Conservation (phyloP, 257 asterid species). For the Fraxinus quadrangulata region DNA sequence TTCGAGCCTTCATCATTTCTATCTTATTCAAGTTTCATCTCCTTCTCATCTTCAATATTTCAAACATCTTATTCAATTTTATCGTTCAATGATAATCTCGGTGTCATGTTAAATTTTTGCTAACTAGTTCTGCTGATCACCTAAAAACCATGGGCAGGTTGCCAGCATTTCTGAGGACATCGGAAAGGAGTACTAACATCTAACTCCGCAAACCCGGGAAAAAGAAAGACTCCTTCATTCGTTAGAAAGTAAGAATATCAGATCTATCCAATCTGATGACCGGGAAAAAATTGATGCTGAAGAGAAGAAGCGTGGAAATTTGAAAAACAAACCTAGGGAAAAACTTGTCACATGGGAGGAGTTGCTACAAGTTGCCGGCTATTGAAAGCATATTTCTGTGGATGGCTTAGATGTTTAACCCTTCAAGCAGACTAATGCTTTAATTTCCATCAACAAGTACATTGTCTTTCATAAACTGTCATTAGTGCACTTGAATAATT, state of each 20-base stretch:
- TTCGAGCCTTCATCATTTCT: too few species aligned
- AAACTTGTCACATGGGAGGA: constrained; percentile 76
- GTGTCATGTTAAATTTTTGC: not conserved
- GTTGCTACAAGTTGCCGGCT: constrained; percentile 51
- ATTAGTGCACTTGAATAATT: too few species aligned
- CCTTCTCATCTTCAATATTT: too few species aligned
- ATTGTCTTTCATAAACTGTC: too few species aligned
- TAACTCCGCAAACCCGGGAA: constrained; percentile 54
- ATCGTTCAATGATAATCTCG: not conserved
- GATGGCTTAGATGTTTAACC: not conserved
- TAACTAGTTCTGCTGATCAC: constrained; percentile 12
- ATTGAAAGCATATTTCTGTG: constrained; percentile 24
- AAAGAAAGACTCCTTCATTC: constrained; percentile 61
- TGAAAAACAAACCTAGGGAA: constrained; percentile 67
- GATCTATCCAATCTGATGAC: constrained; percentile 50
- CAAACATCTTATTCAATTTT: not conserved
- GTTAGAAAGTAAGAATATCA: constrained; percentile 52
- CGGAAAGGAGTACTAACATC: constrained; percentile 46
- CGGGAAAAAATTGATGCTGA: constrained; percentile 75
- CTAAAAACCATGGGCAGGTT: constrained; percentile 46
- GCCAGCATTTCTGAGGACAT: constrained; percentile 73
- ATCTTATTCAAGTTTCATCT: too few species aligned
- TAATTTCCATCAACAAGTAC: too few species aligned
- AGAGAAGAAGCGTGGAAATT: constrained; percentile 62
- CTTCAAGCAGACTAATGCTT: too few species aligned